phyloP scores from a whole-genome alignment of 140 eudicot genomes.

The Bidens hawaiensis region DNA sequence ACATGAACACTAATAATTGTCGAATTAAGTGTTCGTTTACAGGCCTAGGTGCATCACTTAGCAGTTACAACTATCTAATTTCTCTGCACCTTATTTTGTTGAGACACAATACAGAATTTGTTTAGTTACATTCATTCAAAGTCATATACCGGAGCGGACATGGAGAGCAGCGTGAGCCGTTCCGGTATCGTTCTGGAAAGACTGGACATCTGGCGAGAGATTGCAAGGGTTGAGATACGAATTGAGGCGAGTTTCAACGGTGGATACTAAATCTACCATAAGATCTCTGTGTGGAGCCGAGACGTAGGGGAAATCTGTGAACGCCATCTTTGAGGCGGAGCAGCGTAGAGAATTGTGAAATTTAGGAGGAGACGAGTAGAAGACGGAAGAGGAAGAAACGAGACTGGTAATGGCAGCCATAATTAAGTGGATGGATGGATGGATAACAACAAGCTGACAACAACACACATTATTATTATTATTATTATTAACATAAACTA shows the following conservation, averaged over 20 bases:
- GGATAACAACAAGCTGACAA: neutral
- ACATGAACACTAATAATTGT: too few relatives aligned
- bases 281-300: conserved; percentile 49
- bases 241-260: conserved; percentile 52
- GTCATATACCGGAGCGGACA: conserved; percentile 77
- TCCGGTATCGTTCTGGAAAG: conserved; percentile 35
- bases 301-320: conserved; percentile 65
- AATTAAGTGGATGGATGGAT: conserved; percentile 2
- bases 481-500: too few relatives aligned
- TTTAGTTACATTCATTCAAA: too few relatives aligned
- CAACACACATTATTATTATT: too few relatives aligned
- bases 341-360: conserved; percentile 3
- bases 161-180: conserved; percentile 62
- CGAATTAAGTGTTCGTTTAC: too few relatives aligned
- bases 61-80: too few relatives aligned
- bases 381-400: neutral
- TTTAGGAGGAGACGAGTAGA: neutral
- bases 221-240: conserved; percentile 55
- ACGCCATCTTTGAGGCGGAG: conserved; percentile 25
- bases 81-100: too few relatives aligned
- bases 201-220: conserved; percentile 72
- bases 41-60: too few relatives aligned
- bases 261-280: conserved; percentile 68
- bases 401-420: conserved; percentile 14
- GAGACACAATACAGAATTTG: too few relatives aligned